phyloP scores from a whole-genome alignment of 1,284 basidiomycete genomes.

The Heterobasidion occidentale region DNA sequence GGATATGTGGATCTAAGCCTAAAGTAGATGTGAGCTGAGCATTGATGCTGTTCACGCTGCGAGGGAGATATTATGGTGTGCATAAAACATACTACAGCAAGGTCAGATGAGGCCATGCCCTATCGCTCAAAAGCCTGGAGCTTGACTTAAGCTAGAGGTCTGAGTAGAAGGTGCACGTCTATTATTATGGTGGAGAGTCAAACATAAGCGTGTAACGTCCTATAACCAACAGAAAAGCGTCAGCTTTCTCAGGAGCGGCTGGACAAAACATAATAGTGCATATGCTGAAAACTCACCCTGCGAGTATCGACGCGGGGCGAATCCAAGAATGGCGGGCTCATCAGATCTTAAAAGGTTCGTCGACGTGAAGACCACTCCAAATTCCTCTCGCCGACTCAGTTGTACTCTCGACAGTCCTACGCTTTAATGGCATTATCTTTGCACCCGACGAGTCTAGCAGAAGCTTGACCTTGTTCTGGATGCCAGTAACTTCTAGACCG shows the following conservation, averaged over 20 bases:
- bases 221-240: too few relatives aligned
- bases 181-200: too few relatives aligned
- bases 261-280: too few relatives aligned
- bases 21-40: not conserved
- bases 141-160: too few relatives aligned
- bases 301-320: not conserved
- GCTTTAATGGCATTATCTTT: conserved; percentile 71
- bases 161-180: too few relatives aligned
- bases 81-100: too few relatives aligned
- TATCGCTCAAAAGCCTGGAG: too few relatives aligned
- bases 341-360: conserved; percentile 40
- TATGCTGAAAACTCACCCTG: not conserved
- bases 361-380: conserved; percentile 70
- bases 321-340: not conserved
- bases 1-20: not conserved
- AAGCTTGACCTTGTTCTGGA: conserved; percentile 72
- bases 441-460: conserved; percentile 78
- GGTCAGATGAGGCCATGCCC: too few relatives aligned
- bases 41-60: not conserved
- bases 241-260: too few relatives aligned
- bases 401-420: conserved; percentile 66
- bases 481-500: conserved; percentile 59
- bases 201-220: too few relatives aligned
- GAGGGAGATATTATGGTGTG: too few relatives aligned
- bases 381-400: conserved; percentile 78